Evolutionary conservation across 768 basidiomycete species (phyloP).

Genomic region (Boletus huronensis): DNA sequence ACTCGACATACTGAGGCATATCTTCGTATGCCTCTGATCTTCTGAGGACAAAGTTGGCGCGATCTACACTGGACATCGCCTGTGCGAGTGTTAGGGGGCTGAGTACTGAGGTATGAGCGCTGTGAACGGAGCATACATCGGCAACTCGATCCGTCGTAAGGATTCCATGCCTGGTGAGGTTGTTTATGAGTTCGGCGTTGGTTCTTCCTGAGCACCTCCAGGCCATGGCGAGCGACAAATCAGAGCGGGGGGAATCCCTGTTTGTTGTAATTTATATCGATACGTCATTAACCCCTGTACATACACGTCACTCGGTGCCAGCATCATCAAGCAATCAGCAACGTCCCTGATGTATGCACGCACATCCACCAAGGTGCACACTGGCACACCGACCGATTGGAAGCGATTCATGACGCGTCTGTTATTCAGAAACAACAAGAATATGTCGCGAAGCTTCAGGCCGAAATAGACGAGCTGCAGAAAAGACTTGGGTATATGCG

Average conservation of each 20-base stretch:
- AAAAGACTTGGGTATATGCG: constrained; percentile 41
- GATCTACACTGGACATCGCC: constrained; percentile 71
- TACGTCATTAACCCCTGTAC: constrained; percentile 4
- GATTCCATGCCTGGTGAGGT: constrained; percentile 54
- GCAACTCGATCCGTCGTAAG: constrained; percentile 53
- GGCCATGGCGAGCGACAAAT: constrained; percentile 52
- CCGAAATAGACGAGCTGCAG: constrained; percentile 48
- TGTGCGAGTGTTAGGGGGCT: constrained; percentile 23
- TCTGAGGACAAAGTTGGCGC: constrained; percentile 61
- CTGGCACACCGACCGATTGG: neutral
- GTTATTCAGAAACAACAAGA: constrained; percentile 48
- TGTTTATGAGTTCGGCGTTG: constrained; percentile 70
- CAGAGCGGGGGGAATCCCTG: too few species aligned
- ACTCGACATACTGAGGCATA: constrained; percentile 59
- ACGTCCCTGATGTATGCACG: constrained; percentile 25
- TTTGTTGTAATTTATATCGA: constrained; percentile 13
- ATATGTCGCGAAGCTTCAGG: constrained; percentile 44
- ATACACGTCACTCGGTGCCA: too few species aligned
- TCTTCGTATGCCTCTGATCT: constrained; percentile 65
- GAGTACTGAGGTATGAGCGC: neutral
- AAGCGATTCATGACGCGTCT: neutral
- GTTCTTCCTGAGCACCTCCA: constrained; percentile 73
- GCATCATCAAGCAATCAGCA: too few species aligned
- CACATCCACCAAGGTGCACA: constrained; percentile 31
- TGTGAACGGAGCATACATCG: constrained; percentile 39